Evolutionary conservation across 306 rosid genomes (phyloP).

Genomic region (Acacia confusa): DNA sequence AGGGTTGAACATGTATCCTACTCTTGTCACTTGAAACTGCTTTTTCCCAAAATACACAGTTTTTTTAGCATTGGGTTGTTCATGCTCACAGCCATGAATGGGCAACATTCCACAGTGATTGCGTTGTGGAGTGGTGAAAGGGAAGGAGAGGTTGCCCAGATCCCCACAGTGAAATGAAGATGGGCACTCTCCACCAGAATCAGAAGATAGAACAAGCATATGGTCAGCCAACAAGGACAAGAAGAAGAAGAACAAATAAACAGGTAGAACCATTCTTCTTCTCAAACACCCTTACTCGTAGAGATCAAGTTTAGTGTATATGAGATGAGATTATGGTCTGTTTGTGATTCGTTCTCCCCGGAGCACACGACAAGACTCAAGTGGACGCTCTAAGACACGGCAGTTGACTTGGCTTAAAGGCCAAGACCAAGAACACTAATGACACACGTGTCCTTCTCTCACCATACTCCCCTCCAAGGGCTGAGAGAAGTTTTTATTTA

Average conservation of each 20-base stretch:
- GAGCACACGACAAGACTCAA: background rate
- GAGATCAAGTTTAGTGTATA: background rate
- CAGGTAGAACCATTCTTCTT: background rate
- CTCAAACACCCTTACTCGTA: background rate
- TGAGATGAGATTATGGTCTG: background rate
- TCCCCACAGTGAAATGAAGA: conserved; percentile 34
- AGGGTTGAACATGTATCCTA: background rate
- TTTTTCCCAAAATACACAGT: background rate
- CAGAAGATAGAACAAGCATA: background rate
- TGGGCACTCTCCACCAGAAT: background rate
- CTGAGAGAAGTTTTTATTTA: too few relatives aligned
- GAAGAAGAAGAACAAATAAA: background rate
- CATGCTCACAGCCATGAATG: conserved; percentile 27
- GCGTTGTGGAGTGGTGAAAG: conserved; percentile 1
- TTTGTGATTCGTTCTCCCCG: background rate
- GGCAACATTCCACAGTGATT: conserved; percentile 28
- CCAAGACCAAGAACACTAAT: background rate
- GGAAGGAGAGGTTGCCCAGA: background rate
- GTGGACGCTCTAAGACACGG: background rate
- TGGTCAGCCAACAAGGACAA: background rate
- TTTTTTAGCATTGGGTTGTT: background rate
- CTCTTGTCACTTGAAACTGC: background rate
- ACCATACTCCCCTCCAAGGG: background rate
- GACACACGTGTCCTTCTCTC: background rate
- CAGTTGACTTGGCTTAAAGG: background rate